These are phyloP conservation scores for Saturnispora diversa DNA, from an alignment of 805 yeast species.

Conservation along the genomic window DNA sequence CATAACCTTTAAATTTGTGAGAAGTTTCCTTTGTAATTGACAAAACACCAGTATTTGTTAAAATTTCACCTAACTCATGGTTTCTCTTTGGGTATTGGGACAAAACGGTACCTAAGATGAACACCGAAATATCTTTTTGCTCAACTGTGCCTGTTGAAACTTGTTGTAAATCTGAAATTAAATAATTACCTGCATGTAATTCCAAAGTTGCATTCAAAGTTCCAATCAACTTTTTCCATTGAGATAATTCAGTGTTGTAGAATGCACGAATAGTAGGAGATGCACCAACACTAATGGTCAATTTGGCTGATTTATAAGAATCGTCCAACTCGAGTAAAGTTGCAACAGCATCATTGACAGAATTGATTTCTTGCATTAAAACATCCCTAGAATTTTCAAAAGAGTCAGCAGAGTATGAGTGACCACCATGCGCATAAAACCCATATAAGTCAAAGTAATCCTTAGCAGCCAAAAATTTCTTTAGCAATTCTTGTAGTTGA, in stretches of 20 bases:
- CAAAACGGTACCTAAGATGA: slow-evolving; percentile 50
- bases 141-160: slow-evolving; percentile 56
- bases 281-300: slow-evolving; percentile 67
- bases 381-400: slow-evolving; percentile 39
- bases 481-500: slow-evolving; percentile 15
- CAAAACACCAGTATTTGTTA: slow-evolving; percentile 67
- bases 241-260: slow-evolving; percentile 18
- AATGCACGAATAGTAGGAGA: slow-evolving; percentile 72
- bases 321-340: slow-evolving; percentile 32
- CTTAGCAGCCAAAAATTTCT: slow-evolving; percentile 20
- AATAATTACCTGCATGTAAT: slow-evolving; percentile 76
- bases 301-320: slow-evolving; percentile 20
- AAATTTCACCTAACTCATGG: slow-evolving; percentile 47
- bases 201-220: slow-evolving; percentile 41
- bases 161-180: slow-evolving; percentile 69
- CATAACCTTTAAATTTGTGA: slow-evolving; percentile 48
- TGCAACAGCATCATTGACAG: slow-evolving; percentile 47
- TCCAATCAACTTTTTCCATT: slow-evolving; percentile 12
- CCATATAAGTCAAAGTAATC: slow-evolving; percentile 46
- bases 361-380: slow-evolving; percentile 48
- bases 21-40: slow-evolving; percentile 61
- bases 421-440: slow-evolving; percentile 75
- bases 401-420: slow-evolving; percentile 48
- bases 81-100: slow-evolving; percentile 50
- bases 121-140: slow-evolving; percentile 39